Base-by-base conservation (phyloP, 495 filamentous ascomycete genomes). In the Parathielavia appendiculata region DNA sequence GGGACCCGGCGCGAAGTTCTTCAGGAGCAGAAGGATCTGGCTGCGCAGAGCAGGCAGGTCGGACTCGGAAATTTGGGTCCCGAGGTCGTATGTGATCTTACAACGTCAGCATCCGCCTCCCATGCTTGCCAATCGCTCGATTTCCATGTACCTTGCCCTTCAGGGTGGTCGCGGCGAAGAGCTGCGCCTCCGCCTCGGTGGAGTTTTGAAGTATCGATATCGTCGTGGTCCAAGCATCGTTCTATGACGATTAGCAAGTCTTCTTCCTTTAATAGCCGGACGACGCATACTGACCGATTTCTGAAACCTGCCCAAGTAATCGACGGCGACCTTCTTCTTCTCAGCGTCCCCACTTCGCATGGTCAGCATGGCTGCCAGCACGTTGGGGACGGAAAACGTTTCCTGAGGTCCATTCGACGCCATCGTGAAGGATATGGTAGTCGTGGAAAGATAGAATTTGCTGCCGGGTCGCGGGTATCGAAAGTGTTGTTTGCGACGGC, bases 141-240 rank as follows among this genome's bases (percentile, higher is more conserved):
- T 19, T 51, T 47, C 22, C 45, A 22, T 52, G 48, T 79, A 97
- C 93, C 86, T 99, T 99, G 74, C 93, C 95, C 76, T 95, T 96
- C 68, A 99, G 76, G 45, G 93, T 97, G 32, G 91, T 96, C 53
- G 95, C 93, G 8, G 95, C 93, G 72, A 99, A 99, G 58, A 97
- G 77, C 73, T 92, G 95, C 23, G 88, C 88, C 69, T 95, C 91
- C 32, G 86, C 78, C 56, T 89, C 84, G 43, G 85, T 81, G 46
- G 84, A 70, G 17, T 87, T 85, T 70, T 95, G 89, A 60, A 99
- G 74, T 59, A 99, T 86, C 46, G 83, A 81, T 67, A 95, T 86
- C 46, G 89, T 95, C 14, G 85, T 83, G 16, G 85, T 86, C 93
- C 93, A 99, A 57, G 93, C 95, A 65, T 90, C 87, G 69, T 89